Evolutionary conservation across 495 filamentous ascomycete species (phyloP).

Genomic region (Wilcoxina mikolae): DNA sequence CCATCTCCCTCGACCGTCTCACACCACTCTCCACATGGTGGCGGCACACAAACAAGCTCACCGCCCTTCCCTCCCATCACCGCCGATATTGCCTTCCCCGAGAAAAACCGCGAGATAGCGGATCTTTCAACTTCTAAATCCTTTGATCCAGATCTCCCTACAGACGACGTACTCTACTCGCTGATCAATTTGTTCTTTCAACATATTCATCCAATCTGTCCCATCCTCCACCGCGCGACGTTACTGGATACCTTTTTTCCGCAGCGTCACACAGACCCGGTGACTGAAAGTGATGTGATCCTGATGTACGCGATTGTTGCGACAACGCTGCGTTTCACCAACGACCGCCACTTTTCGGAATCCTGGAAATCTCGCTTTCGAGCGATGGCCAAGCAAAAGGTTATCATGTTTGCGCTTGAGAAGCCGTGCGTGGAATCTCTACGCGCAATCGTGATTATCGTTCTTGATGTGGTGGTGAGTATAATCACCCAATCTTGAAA

Average conservation of each 20-base stretch:
- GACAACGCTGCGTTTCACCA: conserved; percentile 69
- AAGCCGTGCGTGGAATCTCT: conserved; percentile 77
- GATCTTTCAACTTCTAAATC: conserved; percentile 32
- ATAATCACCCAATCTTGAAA: neutral
- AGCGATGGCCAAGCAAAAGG: conserved; percentile 66
- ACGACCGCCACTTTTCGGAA: conserved; percentile 53
- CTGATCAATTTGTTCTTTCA: conserved; percentile 80
- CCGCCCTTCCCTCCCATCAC: conserved; percentile 29
- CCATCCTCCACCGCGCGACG: conserved; percentile 66
- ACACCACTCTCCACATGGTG: conserved; percentile 18
- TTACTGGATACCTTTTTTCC: conserved; percentile 74
- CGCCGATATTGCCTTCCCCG: conserved; percentile 20
- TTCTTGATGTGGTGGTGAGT: conserved; percentile 48
- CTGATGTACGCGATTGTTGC: conserved; percentile 76
- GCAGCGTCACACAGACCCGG: conserved; percentile 39
- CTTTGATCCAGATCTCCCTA: conserved; percentile 61
- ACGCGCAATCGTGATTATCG: conserved; percentile 71
- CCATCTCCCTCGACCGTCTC: conserved; percentile 23
- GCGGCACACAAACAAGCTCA: neutral
- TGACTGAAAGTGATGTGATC: conserved; percentile 68
- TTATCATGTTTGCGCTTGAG: conserved; percentile 69
- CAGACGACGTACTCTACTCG: conserved; percentile 68
- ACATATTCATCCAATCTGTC: conserved; percentile 82
- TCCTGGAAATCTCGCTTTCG: conserved; percentile 58
- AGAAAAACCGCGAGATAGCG: conserved; percentile 20